These are phyloP conservation scores for Seiridium cupressi DNA, from an alignment of 2,329 filamentous ascomycete genomes.

Conservation along the genomic window DNA sequence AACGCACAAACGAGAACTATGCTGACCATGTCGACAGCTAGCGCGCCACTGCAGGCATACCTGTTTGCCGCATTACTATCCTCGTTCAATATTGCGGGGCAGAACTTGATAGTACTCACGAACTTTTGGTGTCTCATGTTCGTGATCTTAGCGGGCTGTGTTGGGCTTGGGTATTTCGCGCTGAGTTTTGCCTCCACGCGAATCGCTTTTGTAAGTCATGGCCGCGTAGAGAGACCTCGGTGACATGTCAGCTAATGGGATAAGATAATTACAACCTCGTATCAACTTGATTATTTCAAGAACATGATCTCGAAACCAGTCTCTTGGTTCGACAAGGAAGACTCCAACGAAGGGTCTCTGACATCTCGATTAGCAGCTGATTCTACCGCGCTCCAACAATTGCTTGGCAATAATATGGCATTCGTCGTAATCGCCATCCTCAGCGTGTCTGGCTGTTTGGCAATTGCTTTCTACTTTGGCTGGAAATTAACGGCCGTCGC, in stretches of 20 bases:
- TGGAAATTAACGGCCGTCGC: constrained; percentile 74
- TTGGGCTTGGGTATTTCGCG: constrained; percentile 53
- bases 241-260: not conserved
- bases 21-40: constrained; percentile 27
- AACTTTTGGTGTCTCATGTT: constrained; percentile 68
- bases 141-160: constrained; percentile 52
- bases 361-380: constrained; percentile 55
- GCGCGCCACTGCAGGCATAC: constrained; percentile 51
- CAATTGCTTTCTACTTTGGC: constrained; percentile 68
- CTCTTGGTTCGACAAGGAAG: constrained; percentile 59
- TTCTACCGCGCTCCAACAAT: constrained; percentile 57
- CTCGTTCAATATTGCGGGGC: constrained; percentile 24
- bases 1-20: not conserved
- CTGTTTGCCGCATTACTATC: constrained; percentile 53
- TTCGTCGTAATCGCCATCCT: constrained; percentile 63
- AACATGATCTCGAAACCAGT: constrained; percentile 57
- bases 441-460: constrained; percentile 62
- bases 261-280: constrained; percentile 47
- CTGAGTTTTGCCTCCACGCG: constrained; percentile 44
- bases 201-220: constrained; percentile 36
- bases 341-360: constrained; percentile 57
- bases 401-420: constrained; percentile 62
- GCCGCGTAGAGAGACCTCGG: too few relatives aligned
- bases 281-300: constrained; percentile 59
- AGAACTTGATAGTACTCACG: constrained; percentile 22